These are phyloP conservation scores for Caryopteris hybrid DNA, from an alignment of 305 asterid species.

Conservation along the genomic window DNA sequence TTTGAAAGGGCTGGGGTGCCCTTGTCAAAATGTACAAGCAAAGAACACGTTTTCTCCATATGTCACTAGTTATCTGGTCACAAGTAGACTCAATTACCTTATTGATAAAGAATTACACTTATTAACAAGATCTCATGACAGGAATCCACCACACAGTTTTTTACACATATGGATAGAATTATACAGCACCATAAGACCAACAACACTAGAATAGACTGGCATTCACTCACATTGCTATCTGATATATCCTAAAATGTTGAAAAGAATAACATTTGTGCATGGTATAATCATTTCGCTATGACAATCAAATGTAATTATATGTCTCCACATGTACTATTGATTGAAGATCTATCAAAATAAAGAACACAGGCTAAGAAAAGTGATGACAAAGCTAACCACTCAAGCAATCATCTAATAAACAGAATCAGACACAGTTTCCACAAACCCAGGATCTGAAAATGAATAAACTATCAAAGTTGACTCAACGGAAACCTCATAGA, in stretches of 20 bases:
- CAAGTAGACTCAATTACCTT: not conserved
- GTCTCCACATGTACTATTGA: not conserved
- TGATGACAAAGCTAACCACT: constrained; percentile 10
- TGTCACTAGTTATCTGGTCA: constrained; percentile 20
- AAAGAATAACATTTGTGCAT: not conserved
- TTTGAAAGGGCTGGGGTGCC: constrained; percentile 86
- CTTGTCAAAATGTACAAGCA: constrained; percentile 91
- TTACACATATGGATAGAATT: not conserved
- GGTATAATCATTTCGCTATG: not conserved
- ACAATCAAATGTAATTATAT: not conserved
- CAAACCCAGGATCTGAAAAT: not conserved
- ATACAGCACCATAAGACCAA: not conserved
- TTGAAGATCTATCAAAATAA: not conserved
- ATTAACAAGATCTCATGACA: not conserved
- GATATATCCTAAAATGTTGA: not conserved
- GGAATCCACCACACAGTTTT: not conserved
- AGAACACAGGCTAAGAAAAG: not conserved
- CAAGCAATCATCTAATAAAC: not conserved
- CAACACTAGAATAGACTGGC: not conserved
- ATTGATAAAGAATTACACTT: not conserved
- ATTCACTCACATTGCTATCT: not conserved
- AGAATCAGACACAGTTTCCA: constrained; percentile 4
- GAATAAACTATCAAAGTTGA: not conserved
- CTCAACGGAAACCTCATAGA: not conserved
- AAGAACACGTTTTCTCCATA: constrained; percentile 91